Conservation (phyloP, 2,329 filamentous ascomycete genomes). For the Endoconidiophora polonica region DNA sequence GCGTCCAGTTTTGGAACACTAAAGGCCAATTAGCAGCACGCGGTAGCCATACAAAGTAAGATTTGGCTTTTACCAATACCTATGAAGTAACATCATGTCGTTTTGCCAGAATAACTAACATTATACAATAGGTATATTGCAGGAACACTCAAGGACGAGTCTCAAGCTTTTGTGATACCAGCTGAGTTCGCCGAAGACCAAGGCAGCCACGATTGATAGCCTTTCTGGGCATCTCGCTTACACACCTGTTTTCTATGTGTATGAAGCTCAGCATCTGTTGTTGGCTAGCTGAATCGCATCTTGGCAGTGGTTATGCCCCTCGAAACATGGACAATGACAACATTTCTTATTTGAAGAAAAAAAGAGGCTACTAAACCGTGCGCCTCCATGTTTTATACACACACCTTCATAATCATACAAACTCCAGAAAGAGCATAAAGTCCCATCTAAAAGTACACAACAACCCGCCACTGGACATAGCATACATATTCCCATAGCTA, state of each 20-base stretch:
- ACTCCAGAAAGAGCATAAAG: slow-evolving; percentile 5
- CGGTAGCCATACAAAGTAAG: slow-evolving; percentile 50
- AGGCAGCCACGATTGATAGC: slow-evolving; percentile 11
- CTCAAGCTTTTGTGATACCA: slow-evolving; percentile 3
- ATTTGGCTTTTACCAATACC: background rate
- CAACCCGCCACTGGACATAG: background rate
- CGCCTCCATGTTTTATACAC: slow-evolving; percentile 4
- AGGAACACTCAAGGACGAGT: slow-evolving; percentile 6
- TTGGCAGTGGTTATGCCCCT: no score
- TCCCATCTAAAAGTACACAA: slow-evolving; percentile 6
- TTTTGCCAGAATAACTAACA: background rate
- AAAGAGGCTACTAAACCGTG: slow-evolving; percentile 1
- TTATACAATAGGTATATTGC: slow-evolving; percentile 7
- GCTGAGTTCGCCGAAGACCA: background rate
- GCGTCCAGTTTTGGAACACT: slow-evolving; percentile 39
- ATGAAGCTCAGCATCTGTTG: no score
- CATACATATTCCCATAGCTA: background rate
- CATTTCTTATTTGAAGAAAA: no score
- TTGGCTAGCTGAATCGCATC: no score
- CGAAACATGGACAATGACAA: no score
- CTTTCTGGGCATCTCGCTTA: background rate
- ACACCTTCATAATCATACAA: slow-evolving; percentile 4
- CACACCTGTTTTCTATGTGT: background rate
- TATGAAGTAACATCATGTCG: background rate
- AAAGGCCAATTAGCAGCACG: slow-evolving; percentile 43